Evolutionary conservation across 768 basidiomycete genomes (phyloP).

Genomic region (Coprinellus micaceus): DNA sequence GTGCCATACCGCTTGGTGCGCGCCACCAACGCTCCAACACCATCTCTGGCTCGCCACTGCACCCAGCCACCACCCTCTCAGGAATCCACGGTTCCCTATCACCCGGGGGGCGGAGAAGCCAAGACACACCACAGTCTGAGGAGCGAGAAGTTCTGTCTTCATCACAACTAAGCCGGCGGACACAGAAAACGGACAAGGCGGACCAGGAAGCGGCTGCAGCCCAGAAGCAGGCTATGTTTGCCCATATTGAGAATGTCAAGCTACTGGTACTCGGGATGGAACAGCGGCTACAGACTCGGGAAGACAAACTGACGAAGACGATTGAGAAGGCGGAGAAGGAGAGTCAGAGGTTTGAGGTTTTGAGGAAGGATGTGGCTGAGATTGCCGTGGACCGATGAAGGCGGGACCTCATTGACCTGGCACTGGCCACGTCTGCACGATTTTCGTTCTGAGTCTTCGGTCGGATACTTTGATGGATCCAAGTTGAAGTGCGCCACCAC

Average conservation of each 20-base stretch:
- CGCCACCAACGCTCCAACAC: slow-evolving; percentile 34
- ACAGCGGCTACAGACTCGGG: slow-evolving; percentile 59
- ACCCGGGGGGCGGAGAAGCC: slow-evolving; percentile 7
- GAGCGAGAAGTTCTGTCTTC: not conserved
- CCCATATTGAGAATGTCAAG: slow-evolving; percentile 67
- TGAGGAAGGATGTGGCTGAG: slow-evolving; percentile 33
- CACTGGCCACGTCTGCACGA: too few relatives aligned
- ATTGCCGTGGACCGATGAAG: not conserved
- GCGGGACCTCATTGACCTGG: too few relatives aligned
- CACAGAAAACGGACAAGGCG: not conserved
- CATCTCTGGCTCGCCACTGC: slow-evolving; percentile 19
- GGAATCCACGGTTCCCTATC: slow-evolving; percentile 17
- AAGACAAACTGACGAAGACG: slow-evolving; percentile 57
- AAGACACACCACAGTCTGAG: too few relatives aligned
- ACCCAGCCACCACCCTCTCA: slow-evolving; percentile 14
- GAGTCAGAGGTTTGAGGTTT: slow-evolving; percentile 47
- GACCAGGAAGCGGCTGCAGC: slow-evolving; percentile 10
- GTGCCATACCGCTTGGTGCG: slow-evolving; percentile 20
- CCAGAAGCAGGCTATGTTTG: slow-evolving; percentile 38
- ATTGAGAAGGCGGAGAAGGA: slow-evolving; percentile 61
- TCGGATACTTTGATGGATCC: not conserved
- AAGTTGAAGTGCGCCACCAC: too few relatives aligned
- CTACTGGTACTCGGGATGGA: slow-evolving; percentile 74
- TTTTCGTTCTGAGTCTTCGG: too few relatives aligned
- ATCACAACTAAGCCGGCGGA: not conserved